Base-by-base conservation (phyloP, 1,284 basidiomycete genomes). In the Naganishia cerealis region DNA sequence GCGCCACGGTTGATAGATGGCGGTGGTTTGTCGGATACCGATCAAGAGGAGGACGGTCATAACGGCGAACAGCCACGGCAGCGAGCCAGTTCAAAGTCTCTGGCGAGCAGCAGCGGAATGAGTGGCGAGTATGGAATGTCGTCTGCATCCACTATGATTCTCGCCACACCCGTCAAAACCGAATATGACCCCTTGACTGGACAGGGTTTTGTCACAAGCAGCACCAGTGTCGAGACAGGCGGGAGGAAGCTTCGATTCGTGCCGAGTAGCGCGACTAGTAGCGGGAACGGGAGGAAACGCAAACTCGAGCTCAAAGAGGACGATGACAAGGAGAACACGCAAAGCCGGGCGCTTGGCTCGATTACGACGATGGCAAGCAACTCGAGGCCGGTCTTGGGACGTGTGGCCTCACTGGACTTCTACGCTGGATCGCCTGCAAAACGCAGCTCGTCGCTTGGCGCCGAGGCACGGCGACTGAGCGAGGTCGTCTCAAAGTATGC, bases 341-440 rank as follows among this genome's bases (percentile, higher is more conserved):
- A 39, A 39, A 16, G 18, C 3, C 33, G 33, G 15, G 26, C 18
- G 33, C 10, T 29, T 29, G 12, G 21, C 4, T 24, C 55, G 13
- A 8, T 9, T 3, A 24, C 13, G 29, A 57, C 39, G 38, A 63
- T 26, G 21, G 36, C 46, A 10, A n/a, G 33, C 5, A 26, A 24
- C 21, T 21, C 42, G 38, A 46, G 54, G 21, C 67, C 70, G 1
- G 46, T 36, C 10, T 42, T 71, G 8, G 38, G 67, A 12, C 55
- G 66, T 21, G 53, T 71, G 16, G 70, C 70, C 13, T 67, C 66
- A 5, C 53, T 71, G 16, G 70, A 71, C 36, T 71, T 68, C 54
- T 71, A 65, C 26, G 70, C 70, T 21, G 70, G 70, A 16, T 67
- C 70, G 21, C 70, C 70, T 8, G 67, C 70, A 24, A 67, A 67